A percentile compares a stretch with the other conserved stretches of the same genome.
Evolutionary conservation across 139 green algal genomes (phyloP).

Genomic region (Desmodesmus armatus): DNA sequence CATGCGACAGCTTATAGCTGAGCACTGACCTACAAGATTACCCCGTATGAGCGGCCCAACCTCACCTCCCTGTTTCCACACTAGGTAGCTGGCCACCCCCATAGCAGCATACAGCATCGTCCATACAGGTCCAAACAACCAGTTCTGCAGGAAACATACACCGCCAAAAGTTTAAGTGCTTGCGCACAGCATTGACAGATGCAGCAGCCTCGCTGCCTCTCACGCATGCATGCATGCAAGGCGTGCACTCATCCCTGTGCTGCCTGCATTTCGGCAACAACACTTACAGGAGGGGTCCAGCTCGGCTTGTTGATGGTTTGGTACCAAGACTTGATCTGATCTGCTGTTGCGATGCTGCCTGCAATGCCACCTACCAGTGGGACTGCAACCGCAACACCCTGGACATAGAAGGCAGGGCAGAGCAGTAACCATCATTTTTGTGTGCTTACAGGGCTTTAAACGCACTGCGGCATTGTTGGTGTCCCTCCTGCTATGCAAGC

Average conservation of each 20-base stretch:
- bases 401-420: too few relatives aligned
- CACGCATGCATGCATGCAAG: background rate
- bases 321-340: slow-evolving; percentile 41
- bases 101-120: slow-evolving; percentile 59
- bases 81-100: slow-evolving; percentile 52
- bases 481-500: too few relatives aligned
- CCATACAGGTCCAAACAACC: slow-evolving; percentile 71
- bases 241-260: background rate
- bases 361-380: slow-evolving; percentile 8
- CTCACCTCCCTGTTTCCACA: slow-evolving; percentile 48
- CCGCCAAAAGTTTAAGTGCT: too few relatives aligned
- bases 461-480: too few relatives aligned
- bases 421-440: too few relatives aligned
- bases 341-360: slow-evolving; percentile 15
- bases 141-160: slow-evolving; percentile 53
- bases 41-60: too few relatives aligned
- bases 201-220: background rate
- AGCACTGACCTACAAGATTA: too few relatives aligned
- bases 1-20: too few relatives aligned
- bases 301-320: slow-evolving; percentile 33
- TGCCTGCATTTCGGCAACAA: background rate
- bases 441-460: too few relatives aligned
- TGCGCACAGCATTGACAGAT: background rate
- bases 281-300: slow-evolving; percentile 41
- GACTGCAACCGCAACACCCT: slow-evolving; percentile 33